Evolutionary conservation across 495 filamentous ascomycete species (phyloP), one percentile per base, ranked within the genome.

Genomic region (Sordaria brevicollis): DNA sequence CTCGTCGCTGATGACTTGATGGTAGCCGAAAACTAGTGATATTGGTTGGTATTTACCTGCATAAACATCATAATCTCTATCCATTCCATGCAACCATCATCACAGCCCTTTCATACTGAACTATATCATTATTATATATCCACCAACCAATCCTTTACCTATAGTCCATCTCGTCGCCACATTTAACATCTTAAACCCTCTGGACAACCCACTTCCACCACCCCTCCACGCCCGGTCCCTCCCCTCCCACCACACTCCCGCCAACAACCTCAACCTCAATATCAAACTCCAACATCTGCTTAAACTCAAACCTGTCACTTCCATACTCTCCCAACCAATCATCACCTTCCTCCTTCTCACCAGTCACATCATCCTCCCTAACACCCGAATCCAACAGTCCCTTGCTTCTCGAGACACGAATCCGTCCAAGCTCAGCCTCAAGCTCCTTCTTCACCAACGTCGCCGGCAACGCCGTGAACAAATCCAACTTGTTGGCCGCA

Each of bases 401-500:
- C 77, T 92, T 94, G 49, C 87, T 90, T 75, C 89, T 89, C 19
- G 91, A 90, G 73, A 86, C 86, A 34, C 96, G 85, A 72, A 97
- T 89, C 68, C 90, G 85, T 17, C 90, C 88, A 71, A 98, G 89
- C 79, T 97, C 96, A 29, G 83, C 83, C 78, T 98, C 94, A 10
- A 99, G 81, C 65, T 85, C 86, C 68, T 83, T 86, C 76, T 87
- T 89, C 31, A 97, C 93, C 36, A 96, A 84, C 2, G 86, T 83
- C 2, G 92, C 88, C 0, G 95, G 95, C 65, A 97, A 81, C 11
- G 95, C 94, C 0, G 95, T 98, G 78, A 99, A 99, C 13, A 98
- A 82, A 78, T 99, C 95, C 66, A 93, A 84, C 83, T 99, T 99
- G 77, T 98, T 98, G 39, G 93, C 94, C 4, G 92, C 94, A 41